These are phyloP conservation scores for Anisodus acutangulus DNA, from an alignment of 257 asterid genomes.

Conservation along the genomic window DNA sequence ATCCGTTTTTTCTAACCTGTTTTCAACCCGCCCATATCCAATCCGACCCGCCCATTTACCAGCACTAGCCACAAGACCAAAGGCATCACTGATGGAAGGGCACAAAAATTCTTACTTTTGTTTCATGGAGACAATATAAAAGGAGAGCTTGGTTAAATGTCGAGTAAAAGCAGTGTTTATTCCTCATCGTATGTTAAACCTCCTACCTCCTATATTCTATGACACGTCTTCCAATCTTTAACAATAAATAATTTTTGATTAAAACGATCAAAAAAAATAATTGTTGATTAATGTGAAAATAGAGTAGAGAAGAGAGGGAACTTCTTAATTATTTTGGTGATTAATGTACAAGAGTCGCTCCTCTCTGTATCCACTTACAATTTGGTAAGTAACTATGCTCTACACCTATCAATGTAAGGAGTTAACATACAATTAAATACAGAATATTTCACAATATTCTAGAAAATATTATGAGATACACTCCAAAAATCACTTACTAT, in stretches of 20 bases:
- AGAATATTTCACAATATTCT: background rate
- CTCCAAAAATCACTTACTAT: background rate
- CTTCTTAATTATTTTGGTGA: background rate
- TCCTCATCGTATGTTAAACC: background rate
- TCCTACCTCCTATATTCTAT: slow-evolving; percentile 3
- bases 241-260: slow-evolving; percentile 1
- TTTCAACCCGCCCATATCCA: background rate
- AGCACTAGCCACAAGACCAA: slow-evolving; percentile 1
- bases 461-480: background rate
- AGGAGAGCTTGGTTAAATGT: slow-evolving; percentile 15
- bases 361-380: background rate
- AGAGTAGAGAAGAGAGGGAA: background rate
- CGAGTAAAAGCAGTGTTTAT: background rate
- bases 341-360: slow-evolving; percentile 6
- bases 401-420: background rate
- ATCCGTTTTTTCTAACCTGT: background rate
- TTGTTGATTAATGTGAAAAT: background rate
- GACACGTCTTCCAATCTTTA: background rate
- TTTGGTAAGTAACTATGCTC: background rate
- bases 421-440: background rate
- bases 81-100: slow-evolving; percentile 3
- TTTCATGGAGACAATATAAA: background rate
- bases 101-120: background rate
- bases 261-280: background rate
- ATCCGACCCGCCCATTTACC: background rate